phyloP scores from a whole-genome alignment of 2,329 filamentous ascomycete genomes.

The Proliferodiscus dingleyae region DNA sequence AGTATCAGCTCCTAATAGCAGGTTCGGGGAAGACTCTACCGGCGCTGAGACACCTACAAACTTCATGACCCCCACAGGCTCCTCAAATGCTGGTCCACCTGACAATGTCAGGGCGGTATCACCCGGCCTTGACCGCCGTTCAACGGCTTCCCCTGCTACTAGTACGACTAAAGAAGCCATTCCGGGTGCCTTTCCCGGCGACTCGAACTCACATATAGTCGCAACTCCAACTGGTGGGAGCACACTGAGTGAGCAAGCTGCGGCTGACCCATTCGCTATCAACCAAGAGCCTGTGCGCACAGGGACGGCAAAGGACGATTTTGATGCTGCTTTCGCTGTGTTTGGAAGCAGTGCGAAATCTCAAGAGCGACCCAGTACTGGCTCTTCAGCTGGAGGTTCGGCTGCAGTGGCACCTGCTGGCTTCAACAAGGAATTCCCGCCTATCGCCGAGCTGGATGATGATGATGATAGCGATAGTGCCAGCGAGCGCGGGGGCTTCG shows the following conservation, averaged over 20 bases:
- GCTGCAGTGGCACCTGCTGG: slow-evolving; percentile 42
- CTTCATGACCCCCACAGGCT: slow-evolving; percentile 30
- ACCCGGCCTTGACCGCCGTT: slow-evolving; percentile 28
- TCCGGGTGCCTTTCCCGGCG: slow-evolving; percentile 50
- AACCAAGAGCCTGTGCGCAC: slow-evolving; percentile 46
- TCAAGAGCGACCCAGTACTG: slow-evolving; percentile 45
- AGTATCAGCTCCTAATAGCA: slow-evolving; percentile 66
- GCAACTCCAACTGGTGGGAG: slow-evolving; percentile 44
- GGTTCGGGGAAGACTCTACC: slow-evolving; percentile 48
- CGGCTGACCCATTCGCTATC: slow-evolving; percentile 49
- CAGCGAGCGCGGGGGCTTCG: slow-evolving; percentile 78
- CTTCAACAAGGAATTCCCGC: slow-evolving; percentile 81
- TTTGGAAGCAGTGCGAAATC: slow-evolving; percentile 51
- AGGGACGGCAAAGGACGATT: slow-evolving; percentile 63
- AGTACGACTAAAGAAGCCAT: slow-evolving; percentile 35
- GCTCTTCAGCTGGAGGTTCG: slow-evolving; percentile 34
- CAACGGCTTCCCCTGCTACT: slow-evolving; percentile 26
- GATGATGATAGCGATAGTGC: slow-evolving; percentile 82
- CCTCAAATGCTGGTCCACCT: slow-evolving; percentile 25
- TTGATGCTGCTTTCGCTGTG: slow-evolving; percentile 78
- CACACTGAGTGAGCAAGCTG: slow-evolving; percentile 42
- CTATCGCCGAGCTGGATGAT: slow-evolving; percentile 78
- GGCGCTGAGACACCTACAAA: slow-evolving; percentile 36
- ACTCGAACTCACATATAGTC: slow-evolving; percentile 39
- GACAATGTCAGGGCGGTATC: slow-evolving; percentile 25